Conservation (phyloP, 257 asterid genomes). For the Prunella vulgaris region DNA sequence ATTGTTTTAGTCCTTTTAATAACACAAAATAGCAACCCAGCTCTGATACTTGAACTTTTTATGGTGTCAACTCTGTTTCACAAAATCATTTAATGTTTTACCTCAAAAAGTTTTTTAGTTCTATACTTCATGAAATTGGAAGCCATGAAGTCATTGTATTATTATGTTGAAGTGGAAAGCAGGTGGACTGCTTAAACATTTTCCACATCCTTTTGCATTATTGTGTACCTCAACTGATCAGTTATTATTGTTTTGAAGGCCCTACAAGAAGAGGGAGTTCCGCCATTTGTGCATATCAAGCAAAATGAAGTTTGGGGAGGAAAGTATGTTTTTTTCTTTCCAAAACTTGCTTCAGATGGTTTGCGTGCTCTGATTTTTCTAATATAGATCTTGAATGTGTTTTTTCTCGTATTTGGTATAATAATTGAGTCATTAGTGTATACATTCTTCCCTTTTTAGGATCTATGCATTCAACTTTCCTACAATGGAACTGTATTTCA, state of each 20-base stretch:
- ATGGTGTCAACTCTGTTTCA: background rate
- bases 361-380: background rate
- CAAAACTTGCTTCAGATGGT: background rate
- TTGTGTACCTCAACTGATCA: conserved; percentile 22
- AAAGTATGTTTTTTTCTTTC: conserved; percentile 46
- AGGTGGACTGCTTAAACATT: conserved; percentile 2
- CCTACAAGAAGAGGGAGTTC: conserved; percentile 47
- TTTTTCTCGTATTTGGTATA: background rate
- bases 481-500: background rate
- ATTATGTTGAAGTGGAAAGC: background rate
- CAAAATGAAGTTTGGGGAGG: conserved; percentile 56
- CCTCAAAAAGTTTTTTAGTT: background rate
- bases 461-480: background rate
- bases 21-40: background rate
- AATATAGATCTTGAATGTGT: background rate
- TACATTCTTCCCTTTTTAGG: background rate
- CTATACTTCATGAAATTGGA: conserved; percentile 19
- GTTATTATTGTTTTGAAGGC: conserved; percentile 41
- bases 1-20: background rate
- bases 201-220: conserved; percentile 8
- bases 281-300: conserved; percentile 43
- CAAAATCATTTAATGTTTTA: background rate
- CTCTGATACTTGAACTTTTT: background rate
- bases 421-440: background rate
- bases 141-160: background rate